phyloP scores from a whole-genome alignment of 495 filamentous ascomycete species.

The Neurospora tetrasperma region DNA sequence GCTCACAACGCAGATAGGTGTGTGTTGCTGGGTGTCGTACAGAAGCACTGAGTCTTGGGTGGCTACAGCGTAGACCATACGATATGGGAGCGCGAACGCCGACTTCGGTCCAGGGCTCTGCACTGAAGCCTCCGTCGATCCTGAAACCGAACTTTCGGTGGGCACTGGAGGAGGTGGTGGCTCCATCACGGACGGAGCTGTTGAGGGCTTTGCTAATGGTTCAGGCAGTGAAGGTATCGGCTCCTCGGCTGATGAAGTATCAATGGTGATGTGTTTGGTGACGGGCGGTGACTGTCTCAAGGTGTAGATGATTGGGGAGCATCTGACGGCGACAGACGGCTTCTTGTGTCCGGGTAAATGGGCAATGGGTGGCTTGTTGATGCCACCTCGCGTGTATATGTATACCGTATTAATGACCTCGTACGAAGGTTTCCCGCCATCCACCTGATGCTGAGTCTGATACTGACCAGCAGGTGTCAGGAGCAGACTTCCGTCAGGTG shows the following conservation, averaged over 20 bases:
- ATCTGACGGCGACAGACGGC: conserved; percentile 90
- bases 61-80: conserved; percentile 92
- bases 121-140: conserved; percentile 37
- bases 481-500: conserved; percentile 88
- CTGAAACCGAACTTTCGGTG: conserved; percentile 28
- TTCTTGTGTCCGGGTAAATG: conserved; percentile 98
- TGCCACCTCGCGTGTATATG: conserved; percentile 90
- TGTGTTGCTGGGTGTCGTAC: conserved; percentile 95
- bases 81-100: conserved; percentile 79
- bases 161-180: conserved; percentile 59
- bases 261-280: conserved; percentile 85
- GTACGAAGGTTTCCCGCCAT: conserved; percentile 61
- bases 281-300: conserved; percentile 55
- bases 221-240: conserved; percentile 75
- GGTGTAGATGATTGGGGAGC: conserved; percentile 83
- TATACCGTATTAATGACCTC: conserved; percentile 97
- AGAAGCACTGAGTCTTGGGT: conserved; percentile 94
- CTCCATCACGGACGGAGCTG: conserved; percentile 63
- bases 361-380: conserved; percentile 96
- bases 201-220: conserved; percentile 52
- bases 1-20: conserved; percentile 84
- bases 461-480: conserved; percentile 96
- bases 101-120: conserved; percentile 47
- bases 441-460: conserved; percentile 64
- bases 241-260: conserved; percentile 82